Evolutionary conservation across 2,329 filamentous ascomycete genomes (phyloP).

Genomic region (Exophiala sp.): DNA sequence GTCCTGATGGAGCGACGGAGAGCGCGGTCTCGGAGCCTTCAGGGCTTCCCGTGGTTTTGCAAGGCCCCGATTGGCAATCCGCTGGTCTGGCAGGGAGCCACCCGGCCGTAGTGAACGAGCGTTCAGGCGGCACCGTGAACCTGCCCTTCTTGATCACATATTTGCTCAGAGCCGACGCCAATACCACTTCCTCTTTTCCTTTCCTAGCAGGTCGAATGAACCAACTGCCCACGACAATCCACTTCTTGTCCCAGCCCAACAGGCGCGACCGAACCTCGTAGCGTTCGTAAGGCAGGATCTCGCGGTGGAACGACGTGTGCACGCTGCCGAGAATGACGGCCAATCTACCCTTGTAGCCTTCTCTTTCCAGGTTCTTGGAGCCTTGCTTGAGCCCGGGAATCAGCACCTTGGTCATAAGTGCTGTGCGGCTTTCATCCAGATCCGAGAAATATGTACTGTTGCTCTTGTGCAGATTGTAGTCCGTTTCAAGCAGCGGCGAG

Average conservation of each 20-base stretch:
- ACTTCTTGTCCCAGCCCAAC: slow-evolving; percentile 72
- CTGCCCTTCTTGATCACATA: slow-evolving; percentile 79
- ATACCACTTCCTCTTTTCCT: slow-evolving; percentile 50
- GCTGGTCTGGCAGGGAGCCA: slow-evolving; percentile 69
- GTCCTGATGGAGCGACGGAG: not conserved
- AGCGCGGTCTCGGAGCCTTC: slow-evolving; percentile 5
- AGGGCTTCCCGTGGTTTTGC: slow-evolving; percentile 5
- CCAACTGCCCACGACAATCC: slow-evolving; percentile 70
- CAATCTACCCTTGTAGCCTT: slow-evolving; percentile 42
- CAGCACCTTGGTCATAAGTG: slow-evolving; percentile 66
- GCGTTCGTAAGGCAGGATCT: slow-evolving; percentile 62
- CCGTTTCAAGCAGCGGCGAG: slow-evolving; percentile 68
- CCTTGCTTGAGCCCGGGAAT: slow-evolving; percentile 51
- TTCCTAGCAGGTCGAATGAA: slow-evolving; percentile 52
- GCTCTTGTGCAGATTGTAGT: slow-evolving; percentile 67
- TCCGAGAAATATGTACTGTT: slow-evolving; percentile 54
- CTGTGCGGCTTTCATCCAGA: slow-evolving; percentile 65
- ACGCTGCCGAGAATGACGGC: slow-evolving; percentile 66
- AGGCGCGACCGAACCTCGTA: slow-evolving; percentile 71
- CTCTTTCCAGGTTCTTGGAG: slow-evolving; percentile 45
- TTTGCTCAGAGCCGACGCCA: slow-evolving; percentile 68
- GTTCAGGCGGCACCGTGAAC: slow-evolving; percentile 75
- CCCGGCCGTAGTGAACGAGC: slow-evolving; percentile 63
- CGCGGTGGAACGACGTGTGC: slow-evolving; percentile 65
- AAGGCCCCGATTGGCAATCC: slow-evolving; percentile 35